Conservation (phyloP, 306 rosid genomes). For the Trichosanthes truncata region DNA sequence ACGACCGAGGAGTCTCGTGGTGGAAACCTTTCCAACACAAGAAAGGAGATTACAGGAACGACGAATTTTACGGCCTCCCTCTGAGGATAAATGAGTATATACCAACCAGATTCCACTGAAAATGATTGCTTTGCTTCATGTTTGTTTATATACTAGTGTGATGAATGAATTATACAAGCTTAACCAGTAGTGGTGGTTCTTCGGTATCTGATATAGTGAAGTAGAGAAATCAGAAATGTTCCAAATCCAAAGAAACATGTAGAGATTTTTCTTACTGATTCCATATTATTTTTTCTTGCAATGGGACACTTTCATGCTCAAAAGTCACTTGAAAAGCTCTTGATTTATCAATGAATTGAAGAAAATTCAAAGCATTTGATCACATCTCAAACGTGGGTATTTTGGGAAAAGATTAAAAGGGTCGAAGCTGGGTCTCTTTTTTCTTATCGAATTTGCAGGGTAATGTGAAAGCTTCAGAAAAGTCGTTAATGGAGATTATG, state of each 20-base stretch:
- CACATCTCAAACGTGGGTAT: background rate
- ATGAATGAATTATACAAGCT: background rate
- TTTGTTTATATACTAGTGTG: background rate
- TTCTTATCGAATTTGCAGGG: background rate
- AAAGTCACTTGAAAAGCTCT: background rate
- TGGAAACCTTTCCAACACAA: constrained; percentile 68
- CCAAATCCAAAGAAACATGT: background rate
- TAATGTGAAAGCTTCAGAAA: background rate
- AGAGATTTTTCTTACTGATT: constrained; percentile 4
- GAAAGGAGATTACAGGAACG: constrained; percentile 70
- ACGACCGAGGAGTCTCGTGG: constrained; percentile 82
- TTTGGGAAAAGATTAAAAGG: background rate
- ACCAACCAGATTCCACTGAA: constrained; percentile 52
- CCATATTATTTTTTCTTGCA: background rate
- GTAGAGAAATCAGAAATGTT: constrained; percentile 1
- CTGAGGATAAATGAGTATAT: constrained; percentile 47
- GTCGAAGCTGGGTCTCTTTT: background rate
- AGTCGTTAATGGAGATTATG: background rate
- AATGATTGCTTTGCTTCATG: no score
- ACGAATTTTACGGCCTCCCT: constrained; percentile 67
- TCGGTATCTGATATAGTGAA: constrained; percentile 2
- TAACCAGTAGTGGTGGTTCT: background rate
- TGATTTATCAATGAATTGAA: background rate
- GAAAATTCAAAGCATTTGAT: background rate
- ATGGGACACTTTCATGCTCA: background rate